Base-by-base conservation (phyloP, 805 yeast species). In the Yarrowia sp. region DNA sequence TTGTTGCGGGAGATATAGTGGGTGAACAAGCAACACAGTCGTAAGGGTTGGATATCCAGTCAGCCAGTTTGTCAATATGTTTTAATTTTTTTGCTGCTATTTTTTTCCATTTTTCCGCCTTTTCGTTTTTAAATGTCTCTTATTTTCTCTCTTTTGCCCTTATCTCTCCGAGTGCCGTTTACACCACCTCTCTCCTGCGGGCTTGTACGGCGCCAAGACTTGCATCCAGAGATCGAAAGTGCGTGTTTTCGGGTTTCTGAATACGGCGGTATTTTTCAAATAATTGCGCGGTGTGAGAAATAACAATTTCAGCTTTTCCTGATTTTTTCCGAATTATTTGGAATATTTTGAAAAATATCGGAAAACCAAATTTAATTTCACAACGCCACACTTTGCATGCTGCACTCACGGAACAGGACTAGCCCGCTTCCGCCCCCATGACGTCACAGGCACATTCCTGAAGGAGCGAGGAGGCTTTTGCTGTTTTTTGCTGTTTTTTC, bases 151-250 rank as follows among this genome's bases (percentile, higher is more conserved):
- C 24, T 16, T 17, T 30, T 12, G 4, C 36, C 8, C 33, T 48
- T 48, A 48, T 48, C 54, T 48, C 52, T 36, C 28, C 54, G 30
- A 48, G 38, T 48, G 54, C 54, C 54, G 38, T 48, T 19, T 48
- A 19, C 11, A 32, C 54, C 54, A 48, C 54, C 54, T 19, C 54
- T 48, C 54, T 48, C 38, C 54, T 48, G 54, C 54, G 26, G 26
- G 2, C 38, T 48, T 9, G 54, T 30, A 48, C 54, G 54, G 54
- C 54, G 54, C 54, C 54, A 48, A 48, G 54, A 48, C 54, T 19
- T 2, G 54, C 28, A 26, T 21, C 28, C 28, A 16, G 49, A 8
- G 33, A 33, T 16, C 30, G n/a, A 16, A 17, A 24, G 4, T 10
- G 14, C 5, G 32, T 12, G 1, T 24, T 6, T 44, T 44, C 16